Base-by-base conservation (phyloP, 139 green algal genomes). In the Chlorella sorokiniana region DNA sequence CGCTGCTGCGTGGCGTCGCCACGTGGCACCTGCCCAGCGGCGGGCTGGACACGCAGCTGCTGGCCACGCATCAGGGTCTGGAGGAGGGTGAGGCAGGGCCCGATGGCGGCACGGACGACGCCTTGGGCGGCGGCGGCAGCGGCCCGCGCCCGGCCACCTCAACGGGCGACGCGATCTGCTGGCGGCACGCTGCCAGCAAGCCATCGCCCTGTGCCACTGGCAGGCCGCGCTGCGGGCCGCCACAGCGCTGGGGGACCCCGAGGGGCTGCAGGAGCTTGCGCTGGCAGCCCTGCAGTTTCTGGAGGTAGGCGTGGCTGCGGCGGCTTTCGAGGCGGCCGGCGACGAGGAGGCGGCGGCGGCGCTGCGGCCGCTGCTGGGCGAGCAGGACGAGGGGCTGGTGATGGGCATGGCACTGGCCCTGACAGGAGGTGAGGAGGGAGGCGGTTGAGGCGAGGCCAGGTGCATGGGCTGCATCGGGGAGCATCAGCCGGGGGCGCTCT, bases 311-410 rank as follows among this genome's bases (percentile, higher is more conserved):
- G 65, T 90, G 56, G 92, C 92, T 7, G 86, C 92, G 16, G 84
- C 85, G 40, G 90, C 86, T 11, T 94, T 84, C 63, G 84, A 90
- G 38, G 76, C 88, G 81, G 76, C 83, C 41, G 91, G 90, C 29
- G 88, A 96, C 73, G 88, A 91, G 20, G 80, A 82, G 78, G 93
- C 94, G 86, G 90, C 94, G 70, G 77, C 92, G 61, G 89, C 74
- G 41, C 85, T 96, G 81, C 81, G 91, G 52, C 83, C 77, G 5
- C 79, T 96, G 27, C 35, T 63, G 37, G 67, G 88, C 54, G 29
- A 91, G 38, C 89, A 94, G 74, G 92, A 96, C 87, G 90, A 88
- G 44, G 90, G 93, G 78, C 83, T 95, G 70, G 89, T 95, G 79
- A 86, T 89, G n/a, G 93, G 87, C 11, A 90, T 94, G 81, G 79